Conservation (phyloP, 768 basidiomycete species). For the Mycena metata region DNA sequence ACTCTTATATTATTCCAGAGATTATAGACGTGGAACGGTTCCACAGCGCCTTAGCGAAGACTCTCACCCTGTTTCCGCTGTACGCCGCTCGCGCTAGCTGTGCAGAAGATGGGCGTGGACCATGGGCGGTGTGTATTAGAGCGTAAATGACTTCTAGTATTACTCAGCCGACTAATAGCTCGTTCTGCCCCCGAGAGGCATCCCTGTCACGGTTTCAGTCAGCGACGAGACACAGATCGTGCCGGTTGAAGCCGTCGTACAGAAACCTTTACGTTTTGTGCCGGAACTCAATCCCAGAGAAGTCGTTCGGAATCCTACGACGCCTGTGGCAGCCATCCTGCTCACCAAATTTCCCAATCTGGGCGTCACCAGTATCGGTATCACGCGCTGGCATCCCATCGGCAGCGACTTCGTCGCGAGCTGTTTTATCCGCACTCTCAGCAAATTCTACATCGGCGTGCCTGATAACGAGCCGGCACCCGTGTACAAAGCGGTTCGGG, state of each 20-base stretch:
- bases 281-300: conserved; percentile 10
- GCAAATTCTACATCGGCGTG: conserved; percentile 6
- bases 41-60: conserved; percentile 11
- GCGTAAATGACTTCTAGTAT: neutral
- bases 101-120: conserved; percentile 6
- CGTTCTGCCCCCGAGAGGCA: conserved; percentile 20
- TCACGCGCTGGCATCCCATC: conserved; percentile 28
- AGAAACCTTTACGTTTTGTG: conserved; percentile 23
- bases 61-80: conserved; percentile 14
- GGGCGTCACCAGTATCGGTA: conserved; percentile 16
- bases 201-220: conserved; percentile 16
- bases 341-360: conserved; percentile 27
- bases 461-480: conserved; percentile 13
- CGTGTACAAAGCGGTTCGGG: conserved; percentile 9
- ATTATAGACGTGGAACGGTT: conserved; percentile 17
- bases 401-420: conserved; percentile 31
- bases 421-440: conserved; percentile 24
- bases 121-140: conserved; percentile 14
- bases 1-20: conserved; percentile 27
- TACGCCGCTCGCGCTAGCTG: conserved; percentile 25
- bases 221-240: conserved; percentile 13
- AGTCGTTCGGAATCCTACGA: conserved; percentile 12
- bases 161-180: neutral
- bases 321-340: conserved; percentile 20
- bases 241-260: conserved; percentile 23